Evolutionary conservation across 345 rosid species (phyloP), one percentile per base, ranked within the genome.

Genomic region (Hibiscus mutabilis): DNA sequence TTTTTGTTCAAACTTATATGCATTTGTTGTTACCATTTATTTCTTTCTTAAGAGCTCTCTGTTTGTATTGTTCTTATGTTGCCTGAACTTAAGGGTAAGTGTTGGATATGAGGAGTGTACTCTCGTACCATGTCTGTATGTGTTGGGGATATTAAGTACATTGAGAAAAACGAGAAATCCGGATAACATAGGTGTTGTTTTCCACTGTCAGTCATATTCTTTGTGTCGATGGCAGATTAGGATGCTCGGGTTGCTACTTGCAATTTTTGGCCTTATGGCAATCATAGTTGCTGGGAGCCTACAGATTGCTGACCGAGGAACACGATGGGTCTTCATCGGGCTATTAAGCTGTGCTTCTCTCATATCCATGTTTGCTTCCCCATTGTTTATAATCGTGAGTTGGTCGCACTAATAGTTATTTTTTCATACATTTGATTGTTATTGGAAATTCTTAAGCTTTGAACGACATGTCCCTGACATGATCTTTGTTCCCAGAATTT

Each of bases 281-380:
- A 47, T 78, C 65, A 66, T 91, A 56, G 74, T 83, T 18, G 72
- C 77, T 55, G 89, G 82, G 70, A 91, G 93, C 91, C 76, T 93
- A 75, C 82, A 86, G 72, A 81, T 93, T 52, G 59, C 25, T 22
- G 80, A 84, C 37, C 6, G 16, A 60, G 15, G 67, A 51, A 44
- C 67, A 18, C 80, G 97, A 25, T 74, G 81, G 86, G 74, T 84
- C 29, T 53, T 79, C 49, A 87, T 91, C 40, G 98, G 98, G 33
- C 57, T 76, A 31, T 63, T 93, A 80, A 91, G 96, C 55, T 74
- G 85, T 53, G 81, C 66, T 77, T 81, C 93, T 84, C 96, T 91
- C 70, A 80, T 91, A 60, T 88, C 92, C 25, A 93, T 93, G 98
- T 89, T 86, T 69, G 98, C 96, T 6, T 93, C 98, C 14, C 98